phyloP scores from a whole-genome alignment of 208 protist genomes.

The Perkinsela sp. region DNA sequence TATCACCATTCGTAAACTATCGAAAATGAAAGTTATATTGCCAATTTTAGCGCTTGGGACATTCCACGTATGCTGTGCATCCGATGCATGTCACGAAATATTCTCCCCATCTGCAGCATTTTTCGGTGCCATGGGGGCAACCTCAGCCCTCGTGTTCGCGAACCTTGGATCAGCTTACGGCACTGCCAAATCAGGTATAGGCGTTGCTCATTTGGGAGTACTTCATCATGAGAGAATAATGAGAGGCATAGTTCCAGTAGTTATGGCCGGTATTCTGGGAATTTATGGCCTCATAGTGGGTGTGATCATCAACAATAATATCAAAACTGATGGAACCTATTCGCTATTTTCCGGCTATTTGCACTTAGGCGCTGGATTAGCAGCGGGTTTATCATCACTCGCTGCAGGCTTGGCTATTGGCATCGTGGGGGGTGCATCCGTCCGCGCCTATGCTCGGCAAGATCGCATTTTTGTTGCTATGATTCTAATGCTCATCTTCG shows the following conservation, averaged over 20 bases:
- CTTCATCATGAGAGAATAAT: conserved; percentile 77
- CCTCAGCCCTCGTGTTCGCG: conserved; percentile 58
- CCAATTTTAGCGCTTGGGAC: too few species aligned
- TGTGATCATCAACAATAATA: conserved; percentile 81
- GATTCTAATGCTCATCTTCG: conserved; percentile 99
- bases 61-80: too few species aligned
- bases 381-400: conserved; percentile 76
- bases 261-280: conserved; percentile 88
- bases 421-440: conserved; percentile 88
- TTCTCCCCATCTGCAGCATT: conserved; percentile 65
- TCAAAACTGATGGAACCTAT: conserved; percentile 30
- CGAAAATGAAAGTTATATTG: too few species aligned
- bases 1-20: too few species aligned
- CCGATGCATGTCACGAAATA: conserved; percentile 18
- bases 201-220: conserved; percentile 86
- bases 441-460: conserved; percentile 63
- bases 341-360: conserved; percentile 35
- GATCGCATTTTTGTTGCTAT: conserved; percentile 94
- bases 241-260: conserved; percentile 61
- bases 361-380: conserved; percentile 64
- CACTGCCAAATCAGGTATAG: conserved; percentile 86
- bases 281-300: conserved; percentile 98
- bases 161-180: conserved; percentile 90
- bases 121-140: conserved; percentile 82
- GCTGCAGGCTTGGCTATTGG: conserved; percentile 93